Conservation (phyloP, 495 filamentous ascomycete species). For the Coniosporium apollinis region DNA sequence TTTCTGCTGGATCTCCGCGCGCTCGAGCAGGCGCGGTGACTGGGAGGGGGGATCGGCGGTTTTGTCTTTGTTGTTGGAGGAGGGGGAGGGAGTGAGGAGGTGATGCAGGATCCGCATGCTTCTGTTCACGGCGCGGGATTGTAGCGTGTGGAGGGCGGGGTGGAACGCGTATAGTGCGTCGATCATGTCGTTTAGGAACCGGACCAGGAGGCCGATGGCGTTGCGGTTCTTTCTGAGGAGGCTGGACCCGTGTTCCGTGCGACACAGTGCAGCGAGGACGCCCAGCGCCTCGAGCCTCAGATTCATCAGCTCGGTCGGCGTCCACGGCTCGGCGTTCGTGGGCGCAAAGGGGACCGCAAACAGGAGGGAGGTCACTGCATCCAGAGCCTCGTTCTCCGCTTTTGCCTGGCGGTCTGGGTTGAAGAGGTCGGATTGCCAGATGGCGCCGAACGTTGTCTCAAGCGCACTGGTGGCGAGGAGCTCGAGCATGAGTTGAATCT, state of each 20-base stretch:
- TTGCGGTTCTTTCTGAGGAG: constrained; percentile 37
- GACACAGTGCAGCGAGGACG: constrained; percentile 34
- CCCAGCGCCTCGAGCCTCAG: constrained; percentile 41
- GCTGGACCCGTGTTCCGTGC: constrained; percentile 31
- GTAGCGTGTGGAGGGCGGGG: constrained; percentile 9
- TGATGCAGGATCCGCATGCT: constrained; percentile 44
- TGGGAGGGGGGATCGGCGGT: background rate
- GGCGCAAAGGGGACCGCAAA: constrained; percentile 35
- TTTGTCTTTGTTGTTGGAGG: constrained; percentile 32
- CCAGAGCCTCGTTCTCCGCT: constrained; percentile 44
- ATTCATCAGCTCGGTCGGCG: constrained; percentile 31
- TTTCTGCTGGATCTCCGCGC: constrained; percentile 39
- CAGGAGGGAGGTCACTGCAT: constrained; percentile 42
- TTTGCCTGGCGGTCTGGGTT: constrained; percentile 24
- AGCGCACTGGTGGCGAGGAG: constrained; percentile 44
- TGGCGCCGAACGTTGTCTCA: constrained; percentile 40
- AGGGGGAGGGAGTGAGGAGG: constrained; percentile 32
- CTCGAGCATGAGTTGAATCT: constrained; percentile 40
- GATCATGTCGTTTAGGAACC: constrained; percentile 47
- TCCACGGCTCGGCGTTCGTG: constrained; percentile 32
- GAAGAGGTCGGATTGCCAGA: constrained; percentile 15
- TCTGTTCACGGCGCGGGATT: constrained; percentile 33
- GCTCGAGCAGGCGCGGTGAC: constrained; percentile 26
- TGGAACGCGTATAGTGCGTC: constrained; percentile 38
- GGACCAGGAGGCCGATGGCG: constrained; percentile 41